Percentiles rank a stretch among this genome's conserved stretches.
Evolutionary conservation across 169 alveolate species (phyloP).

Genomic region (Plasmodium cynomolgi): DNA sequence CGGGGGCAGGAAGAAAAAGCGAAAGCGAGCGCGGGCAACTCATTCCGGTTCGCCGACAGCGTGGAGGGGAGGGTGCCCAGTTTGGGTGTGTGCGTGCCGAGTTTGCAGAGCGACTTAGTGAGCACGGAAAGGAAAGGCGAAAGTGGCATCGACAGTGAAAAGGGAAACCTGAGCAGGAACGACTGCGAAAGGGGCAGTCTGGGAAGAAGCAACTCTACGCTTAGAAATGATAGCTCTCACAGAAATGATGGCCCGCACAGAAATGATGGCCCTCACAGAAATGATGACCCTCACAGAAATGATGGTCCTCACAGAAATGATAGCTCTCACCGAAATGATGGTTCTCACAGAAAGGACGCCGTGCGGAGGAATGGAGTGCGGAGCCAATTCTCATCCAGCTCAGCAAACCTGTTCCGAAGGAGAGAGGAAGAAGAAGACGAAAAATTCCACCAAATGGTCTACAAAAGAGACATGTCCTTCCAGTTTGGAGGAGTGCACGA

Average conservation of each 20-base stretch:
- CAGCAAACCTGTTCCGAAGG: not conserved
- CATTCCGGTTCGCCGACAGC: not conserved
- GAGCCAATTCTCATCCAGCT: not conserved
- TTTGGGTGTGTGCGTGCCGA: not conserved
- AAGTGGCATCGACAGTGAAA: not conserved
- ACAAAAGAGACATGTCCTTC: conserved; percentile 16
- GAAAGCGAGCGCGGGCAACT: not conserved
- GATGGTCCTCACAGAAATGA: too few species aligned
- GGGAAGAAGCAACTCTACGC: not conserved
- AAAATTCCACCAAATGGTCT: not conserved
- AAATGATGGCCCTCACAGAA: too few species aligned
- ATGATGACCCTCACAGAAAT: too few species aligned
- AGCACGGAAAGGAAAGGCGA: not conserved
- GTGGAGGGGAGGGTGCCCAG: not conserved
- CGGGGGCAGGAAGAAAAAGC: not conserved
- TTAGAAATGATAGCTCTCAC: not conserved
- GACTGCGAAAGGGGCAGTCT: not conserved
- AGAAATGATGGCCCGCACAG: too few species aligned
- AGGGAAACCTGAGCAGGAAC: not conserved
- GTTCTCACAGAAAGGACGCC: not conserved
- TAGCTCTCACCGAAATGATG: too few species aligned
- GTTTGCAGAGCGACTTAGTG: not conserved
- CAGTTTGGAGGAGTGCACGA: conserved; percentile 1
- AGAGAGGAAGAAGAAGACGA: not conserved
- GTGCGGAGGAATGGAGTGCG: not conserved